Percentiles rank a stretch among this genome's conserved stretches.
Conservation (phyloP, 2,329 filamentous ascomycete genomes). For the Exophiala sideris region DNA sequence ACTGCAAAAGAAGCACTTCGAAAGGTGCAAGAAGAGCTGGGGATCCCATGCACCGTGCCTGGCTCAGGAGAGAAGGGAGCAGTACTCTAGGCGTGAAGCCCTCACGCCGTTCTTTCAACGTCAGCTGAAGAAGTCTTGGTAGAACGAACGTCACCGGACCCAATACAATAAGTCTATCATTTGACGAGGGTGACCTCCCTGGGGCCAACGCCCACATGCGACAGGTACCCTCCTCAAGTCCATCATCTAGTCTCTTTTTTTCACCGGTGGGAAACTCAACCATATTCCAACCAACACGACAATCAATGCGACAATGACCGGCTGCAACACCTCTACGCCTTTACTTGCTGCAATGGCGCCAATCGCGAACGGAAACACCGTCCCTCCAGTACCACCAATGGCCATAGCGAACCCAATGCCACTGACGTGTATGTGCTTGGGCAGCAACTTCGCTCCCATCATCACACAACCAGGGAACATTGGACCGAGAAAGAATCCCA, state of each 20-base stretch:
- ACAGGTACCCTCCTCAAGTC: too few species aligned
- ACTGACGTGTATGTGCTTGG: slow-evolving; percentile 67
- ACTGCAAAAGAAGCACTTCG: too few species aligned
- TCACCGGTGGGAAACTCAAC: slow-evolving; percentile 25
- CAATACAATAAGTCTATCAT: too few species aligned
- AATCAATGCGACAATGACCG: slow-evolving; percentile 51
- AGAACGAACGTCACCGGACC: too few species aligned
- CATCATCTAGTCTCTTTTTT: slow-evolving; percentile 20
- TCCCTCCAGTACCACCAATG: slow-evolving; percentile 67
- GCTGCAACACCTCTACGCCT: slow-evolving; percentile 57
- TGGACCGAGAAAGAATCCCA: slow-evolving; percentile 75
- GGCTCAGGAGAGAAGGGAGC: too few species aligned
- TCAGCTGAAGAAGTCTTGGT: too few species aligned
- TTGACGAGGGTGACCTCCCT: too few species aligned
- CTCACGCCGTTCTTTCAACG: too few species aligned
- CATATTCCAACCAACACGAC: slow-evolving; percentile 19
- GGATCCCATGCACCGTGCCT: too few species aligned
- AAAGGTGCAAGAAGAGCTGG: too few species aligned
- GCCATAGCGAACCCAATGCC: slow-evolving; percentile 74
- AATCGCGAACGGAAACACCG: slow-evolving; percentile 38
- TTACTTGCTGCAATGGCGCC: slow-evolving; percentile 46
- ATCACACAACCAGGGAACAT: slow-evolving; percentile 72
- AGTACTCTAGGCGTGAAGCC: too few species aligned
- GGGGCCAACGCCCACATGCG: too few species aligned
- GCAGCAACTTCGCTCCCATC: slow-evolving; percentile 66